Evolutionary conservation across 805 yeast species (phyloP), one percentile per base, ranked within the genome.

Genomic region (Saturnispora sanitii): DNA sequence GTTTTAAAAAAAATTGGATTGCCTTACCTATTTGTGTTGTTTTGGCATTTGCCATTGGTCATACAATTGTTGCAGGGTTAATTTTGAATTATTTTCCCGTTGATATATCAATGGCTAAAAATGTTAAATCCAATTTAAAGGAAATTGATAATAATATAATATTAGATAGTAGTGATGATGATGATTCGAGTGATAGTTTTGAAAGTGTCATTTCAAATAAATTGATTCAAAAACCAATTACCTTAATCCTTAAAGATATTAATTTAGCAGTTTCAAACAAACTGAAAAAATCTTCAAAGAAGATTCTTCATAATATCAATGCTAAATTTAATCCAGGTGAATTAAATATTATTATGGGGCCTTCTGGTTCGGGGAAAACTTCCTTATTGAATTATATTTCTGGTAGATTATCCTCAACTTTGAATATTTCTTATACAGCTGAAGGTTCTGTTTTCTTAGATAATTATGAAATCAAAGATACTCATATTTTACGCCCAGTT

Each of bases 361-460:
- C 90, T 0, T 80, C 87, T 1, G 90, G 90, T 1, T 75, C 82
- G 0, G 92, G 90, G 8, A 82, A 82, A 52, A 77, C 86, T 0
- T 75, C 88, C 0, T 54, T 82, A 33, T 58, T 82, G 47, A 82
- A 79, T 52, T 59, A 69, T 28, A 61, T 82, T 16, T 77, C 92
- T 17, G 75, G 78, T 18, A 65, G 92, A 39, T 55, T 78, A 8
- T 58, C 61, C 7, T 58, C 63, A 2, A 52, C 51, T 22, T 42
- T 56, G n/a, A 41, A 43, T 28, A 57, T 60, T 0, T 47, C 36
- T n/a, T 61, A 60, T 42, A 37, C 42, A 4, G 49, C 57, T 1
- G 50, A 57, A 3, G 83, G 84, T 3, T 48, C 52, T 2, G 58
- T 77, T 12, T 51, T 56, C 13, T 59, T 77, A 40, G 73, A 75